Conservation (phyloP, 345 rosid genomes). For the Eucalyptus curtisii region DNA sequence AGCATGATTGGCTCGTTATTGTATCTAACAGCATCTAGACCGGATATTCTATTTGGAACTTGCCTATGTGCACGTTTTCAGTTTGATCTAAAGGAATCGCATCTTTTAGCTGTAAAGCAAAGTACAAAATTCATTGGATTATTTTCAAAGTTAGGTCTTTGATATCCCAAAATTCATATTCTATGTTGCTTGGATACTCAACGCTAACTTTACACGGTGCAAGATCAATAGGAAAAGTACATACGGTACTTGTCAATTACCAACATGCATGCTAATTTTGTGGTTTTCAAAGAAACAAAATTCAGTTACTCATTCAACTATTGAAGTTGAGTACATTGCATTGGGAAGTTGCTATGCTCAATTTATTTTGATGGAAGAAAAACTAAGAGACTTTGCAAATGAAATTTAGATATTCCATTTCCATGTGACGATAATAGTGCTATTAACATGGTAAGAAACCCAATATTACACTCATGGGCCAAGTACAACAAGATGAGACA, state of each 20-base stretch:
- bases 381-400: neutral
- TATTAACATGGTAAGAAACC: no score
- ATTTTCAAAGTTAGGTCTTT: no score
- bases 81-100: neutral
- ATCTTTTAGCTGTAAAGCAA: no score
- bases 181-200: neutral
- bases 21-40: neutral
- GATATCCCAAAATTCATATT: neutral
- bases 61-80: no score
- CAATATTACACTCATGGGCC: neutral
- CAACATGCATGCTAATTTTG: neutral
- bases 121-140: neutral
- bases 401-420: no score
- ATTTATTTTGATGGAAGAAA: neutral
- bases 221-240: neutral
- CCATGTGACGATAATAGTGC: neutral
- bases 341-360: neutral
- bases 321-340: neutral
- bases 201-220: neutral
- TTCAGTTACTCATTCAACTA: neutral
- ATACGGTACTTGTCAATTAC: neutral
- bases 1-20: neutral
- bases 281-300: neutral
- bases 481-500: neutral
- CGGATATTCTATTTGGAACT: neutral